Evolutionary conservation across 2,329 filamentous ascomycete genomes (phyloP), one percentile per base, ranked within the genome.

Genomic region (Waltergamsia citrina): DNA sequence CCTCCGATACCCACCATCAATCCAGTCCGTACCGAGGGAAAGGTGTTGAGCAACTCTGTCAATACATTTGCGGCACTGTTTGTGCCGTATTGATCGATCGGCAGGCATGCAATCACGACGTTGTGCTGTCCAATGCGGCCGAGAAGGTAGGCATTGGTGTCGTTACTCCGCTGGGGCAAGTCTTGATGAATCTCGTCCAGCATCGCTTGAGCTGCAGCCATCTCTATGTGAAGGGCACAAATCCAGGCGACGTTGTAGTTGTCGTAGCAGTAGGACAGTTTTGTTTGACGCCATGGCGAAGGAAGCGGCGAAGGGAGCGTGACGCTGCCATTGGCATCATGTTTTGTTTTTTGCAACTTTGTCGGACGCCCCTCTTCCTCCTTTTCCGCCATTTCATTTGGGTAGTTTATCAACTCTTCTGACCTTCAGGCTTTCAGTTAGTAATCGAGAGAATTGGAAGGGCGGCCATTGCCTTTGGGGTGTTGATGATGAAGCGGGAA

Each of bases 1-100:
- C 49, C 50, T 16, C 51, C 50, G 1, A 53, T 47, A 3, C 51
- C 49, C 4, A 53, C 51, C 34, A 53, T 44, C 9, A 47, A n/a
- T 1, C 28, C 32, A 2, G 32, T 26, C 2, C 33, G 38, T 6
- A 42, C 34, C 7, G n/a, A 42, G 1, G 38, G 41, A 18, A 47
- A 47, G 2, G 28, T 42, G 5, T 36, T 17, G 5, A 11, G 25
- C 31, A 45, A 30, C 12, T 44, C 29, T 14, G 28, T 41, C 2
- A 38, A 29, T 2, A 43, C 41, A 6, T 30, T 31, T 7, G 43
- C 40, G 2, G 41, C 42, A 9, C 35, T 39, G 9, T 35, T 38
- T 3, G 32, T 41, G 2, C 45, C 40, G 9, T 47, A 42, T 6
- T 34, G 34, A n/a, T n/a, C n/a, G n/a, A n/a, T n/a, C 1, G 42